Evolutionary conservation across 2,329 filamentous ascomycete genomes (phyloP), one percentile per base, ranked within the genome.

Genomic region (Exophiala calicioides): DNA sequence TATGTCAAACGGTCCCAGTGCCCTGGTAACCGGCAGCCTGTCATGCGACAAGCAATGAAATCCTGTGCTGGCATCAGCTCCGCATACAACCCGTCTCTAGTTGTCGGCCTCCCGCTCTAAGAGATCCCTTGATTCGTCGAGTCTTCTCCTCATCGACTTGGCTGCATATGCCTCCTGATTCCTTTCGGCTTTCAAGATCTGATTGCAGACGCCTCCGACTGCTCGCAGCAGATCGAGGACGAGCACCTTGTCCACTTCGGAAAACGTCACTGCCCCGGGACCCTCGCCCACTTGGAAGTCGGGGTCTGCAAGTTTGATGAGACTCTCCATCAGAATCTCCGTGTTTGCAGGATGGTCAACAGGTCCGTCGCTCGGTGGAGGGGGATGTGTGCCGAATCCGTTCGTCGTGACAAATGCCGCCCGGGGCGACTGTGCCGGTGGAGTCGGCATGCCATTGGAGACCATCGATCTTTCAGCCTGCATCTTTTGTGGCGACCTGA

Each of bases 81-180:
- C 13, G 18, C 36, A 23, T 23, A 32, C 29, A 56, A 19, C 49
- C 13, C 47, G 21, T 48, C 50, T 21, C 58, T 52, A 50, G 42
- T 59, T 35, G 74, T 74, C 53, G 83, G 77, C 49, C 27, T 82
- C 70, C 4, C 87, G 88, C 56, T 91, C 87, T 21, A 95, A 72
- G 3, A 88, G 78, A 41, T 80, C 76, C 50, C 83, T 81, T 4
- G 89, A 90, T 41, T 82, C 80, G 56, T 94, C 88, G 39, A 95
- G 76, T 56, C 86, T 77, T 53, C 85, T 74, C 50, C 88, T 75
- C 65, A 86, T 82, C 49, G 84, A 74, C 44, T 82, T 75, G 38
- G 50, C 57, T 76, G 78, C 47, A 86, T 83, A 36, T 78, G 71
- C 27, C 53, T 82, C 74, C 48, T 82, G 72, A 50, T 84, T 74